These are phyloP conservation scores for Volvox reticuliferus DNA, from an alignment of 139 green algal species.

Conservation along the genomic window DNA sequence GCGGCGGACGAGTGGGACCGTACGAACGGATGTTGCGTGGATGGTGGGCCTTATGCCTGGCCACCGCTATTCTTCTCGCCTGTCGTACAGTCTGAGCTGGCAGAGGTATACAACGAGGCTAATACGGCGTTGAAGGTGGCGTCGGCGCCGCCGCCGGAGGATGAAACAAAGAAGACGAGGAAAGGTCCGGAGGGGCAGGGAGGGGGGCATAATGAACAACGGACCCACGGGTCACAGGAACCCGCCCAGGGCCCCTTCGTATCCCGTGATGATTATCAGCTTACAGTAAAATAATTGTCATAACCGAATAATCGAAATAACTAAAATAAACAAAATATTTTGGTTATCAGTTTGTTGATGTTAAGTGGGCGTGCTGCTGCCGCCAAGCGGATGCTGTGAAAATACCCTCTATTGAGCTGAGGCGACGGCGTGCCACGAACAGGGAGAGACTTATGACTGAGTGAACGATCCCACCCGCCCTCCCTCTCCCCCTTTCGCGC, in stretches of 20 bases:
- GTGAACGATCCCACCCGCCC: neutral
- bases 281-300: too few relatives aligned
- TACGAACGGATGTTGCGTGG: conserved; percentile 16
- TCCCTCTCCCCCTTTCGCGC: neutral
- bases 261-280: too few relatives aligned
- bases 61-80: conserved; percentile 38
- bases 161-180: conserved; percentile 42
- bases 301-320: too few relatives aligned
- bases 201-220: too few relatives aligned
- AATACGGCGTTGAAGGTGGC: neutral
- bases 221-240: too few relatives aligned
- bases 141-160: neutral
- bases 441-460: neutral
- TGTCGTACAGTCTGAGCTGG: conserved; percentile 18
- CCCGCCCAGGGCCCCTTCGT: too few relatives aligned
- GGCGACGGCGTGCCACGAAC: too few relatives aligned
- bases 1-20: conserved; percentile 12
- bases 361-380: too few relatives aligned
- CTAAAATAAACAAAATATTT: too few relatives aligned
- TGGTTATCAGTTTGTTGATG: too few relatives aligned
- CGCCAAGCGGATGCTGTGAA: too few relatives aligned
- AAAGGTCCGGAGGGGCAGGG: neutral
- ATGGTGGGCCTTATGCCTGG: conserved; percentile 19
- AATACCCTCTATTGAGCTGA: too few relatives aligned
- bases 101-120: conserved; percentile 2